These are phyloP conservation scores for Termitomyces sp. DNA, from an alignment of 768 basidiomycete genomes.

Conservation along the genomic window DNA sequence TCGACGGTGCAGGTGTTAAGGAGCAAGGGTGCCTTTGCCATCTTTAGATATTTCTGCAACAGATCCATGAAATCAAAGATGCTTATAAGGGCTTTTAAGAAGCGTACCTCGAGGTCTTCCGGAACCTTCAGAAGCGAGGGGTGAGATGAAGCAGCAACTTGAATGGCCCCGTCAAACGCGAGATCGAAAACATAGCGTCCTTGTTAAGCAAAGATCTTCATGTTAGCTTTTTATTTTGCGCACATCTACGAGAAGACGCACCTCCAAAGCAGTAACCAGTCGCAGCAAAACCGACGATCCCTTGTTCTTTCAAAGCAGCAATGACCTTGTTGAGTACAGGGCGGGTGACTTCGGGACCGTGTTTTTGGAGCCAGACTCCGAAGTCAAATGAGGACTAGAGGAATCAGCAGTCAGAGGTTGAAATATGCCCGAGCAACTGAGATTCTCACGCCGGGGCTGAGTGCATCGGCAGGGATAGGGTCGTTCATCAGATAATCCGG, in stretches of 20 bases:
- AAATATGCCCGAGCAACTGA: background rate
- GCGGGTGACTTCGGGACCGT: conserved; percentile 39
- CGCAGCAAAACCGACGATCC: conserved; percentile 56
- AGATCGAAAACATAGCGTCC: conserved; percentile 62
- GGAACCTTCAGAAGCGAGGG: conserved; percentile 62
- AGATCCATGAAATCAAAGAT: no score
- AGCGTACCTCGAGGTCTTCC: conserved; percentile 57
- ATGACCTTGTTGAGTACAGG: conserved; percentile 57
- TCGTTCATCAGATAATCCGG: conserved; percentile 46
- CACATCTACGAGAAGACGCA: conserved; percentile 20
- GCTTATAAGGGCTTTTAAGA: background rate
- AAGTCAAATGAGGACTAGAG: conserved; percentile 35
- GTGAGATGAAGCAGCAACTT: conserved; percentile 52
- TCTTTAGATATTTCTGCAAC: conserved; percentile 43
- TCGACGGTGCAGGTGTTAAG: conserved; percentile 67
- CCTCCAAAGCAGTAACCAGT: conserved; percentile 75
- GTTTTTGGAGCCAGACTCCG: conserved; percentile 41
- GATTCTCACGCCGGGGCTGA: conserved; percentile 30
- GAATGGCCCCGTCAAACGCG: conserved; percentile 51
- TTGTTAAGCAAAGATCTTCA: conserved; percentile 17
- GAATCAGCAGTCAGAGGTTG: background rate
- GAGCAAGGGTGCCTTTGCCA: conserved; percentile 55
- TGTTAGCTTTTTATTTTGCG: background rate
- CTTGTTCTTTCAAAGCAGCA: conserved; percentile 53
- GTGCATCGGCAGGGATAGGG: conserved; percentile 34